Evolutionary conservation across 1,284 basidiomycete genomes (phyloP).

Genomic region (Ganoderma multipileum): DNA sequence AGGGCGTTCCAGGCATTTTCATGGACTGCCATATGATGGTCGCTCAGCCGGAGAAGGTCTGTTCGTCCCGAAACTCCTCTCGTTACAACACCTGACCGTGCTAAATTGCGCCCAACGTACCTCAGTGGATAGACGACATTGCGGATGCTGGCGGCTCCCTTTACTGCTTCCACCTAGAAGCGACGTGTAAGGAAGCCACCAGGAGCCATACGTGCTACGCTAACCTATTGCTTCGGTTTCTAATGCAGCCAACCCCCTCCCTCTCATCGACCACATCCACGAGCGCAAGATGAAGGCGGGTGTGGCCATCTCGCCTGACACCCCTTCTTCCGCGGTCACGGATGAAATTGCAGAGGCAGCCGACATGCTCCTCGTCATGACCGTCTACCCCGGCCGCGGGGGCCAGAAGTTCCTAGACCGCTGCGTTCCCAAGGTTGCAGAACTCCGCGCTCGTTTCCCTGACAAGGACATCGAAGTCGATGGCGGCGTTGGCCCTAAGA

Average conservation of each 20-base stretch:
- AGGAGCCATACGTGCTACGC: not conserved
- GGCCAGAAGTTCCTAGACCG: slow-evolving; percentile 97
- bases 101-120: not conserved
- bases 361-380: slow-evolving; percentile 98
- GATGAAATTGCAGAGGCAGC: slow-evolving; percentile 81
- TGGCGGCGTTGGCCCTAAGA: slow-evolving; percentile 94
- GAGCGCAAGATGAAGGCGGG: slow-evolving; percentile 87
- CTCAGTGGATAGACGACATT: slow-evolving; percentile 94
- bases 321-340: slow-evolving; percentile 85
- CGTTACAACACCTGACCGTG: not conserved
- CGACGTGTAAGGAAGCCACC: slow-evolving; percentile 72
- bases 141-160: slow-evolving; percentile 94
- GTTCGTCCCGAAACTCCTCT: not conserved
- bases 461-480: slow-evolving; percentile 96
- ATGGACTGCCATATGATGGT: slow-evolving; percentile 99
- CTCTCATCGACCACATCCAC: slow-evolving; percentile 82
- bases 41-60: slow-evolving; percentile 87
- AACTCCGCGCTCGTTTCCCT: slow-evolving; percentile 91
- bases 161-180: slow-evolving; percentile 98
- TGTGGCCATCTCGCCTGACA: slow-evolving; percentile 94
- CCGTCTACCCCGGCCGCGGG: slow-evolving; percentile 91
- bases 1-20: slow-evolving; percentile 92
- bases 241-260: slow-evolving; percentile 68
- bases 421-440: slow-evolving; percentile 93
- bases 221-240: not conserved